Conservation (phyloP, 257 asterid genomes). For the Capsicum rhomboideum region DNA sequence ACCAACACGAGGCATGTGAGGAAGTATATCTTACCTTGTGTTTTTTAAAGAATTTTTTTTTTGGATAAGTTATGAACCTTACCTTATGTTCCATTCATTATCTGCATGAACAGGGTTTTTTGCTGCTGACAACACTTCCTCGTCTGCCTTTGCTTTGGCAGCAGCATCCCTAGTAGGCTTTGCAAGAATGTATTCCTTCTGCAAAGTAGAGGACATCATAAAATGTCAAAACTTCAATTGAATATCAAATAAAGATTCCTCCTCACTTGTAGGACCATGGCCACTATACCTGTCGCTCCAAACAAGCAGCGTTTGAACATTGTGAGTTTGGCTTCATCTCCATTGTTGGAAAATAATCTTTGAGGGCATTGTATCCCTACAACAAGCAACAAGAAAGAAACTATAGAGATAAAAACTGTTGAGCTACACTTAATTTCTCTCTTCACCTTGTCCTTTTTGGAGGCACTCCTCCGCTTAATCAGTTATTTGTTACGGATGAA, state of each 20-base stretch:
- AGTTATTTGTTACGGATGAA: not conserved
- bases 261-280: not conserved
- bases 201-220: slow-evolving; percentile 8
- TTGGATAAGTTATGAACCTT: not conserved
- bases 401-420: not conserved
- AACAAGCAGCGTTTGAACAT: slow-evolving; percentile 89
- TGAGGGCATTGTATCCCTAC: slow-evolving; percentile 95
- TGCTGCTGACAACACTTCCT: slow-evolving; percentile 33
- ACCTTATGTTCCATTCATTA: slow-evolving; percentile 98
- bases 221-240: not conserved
- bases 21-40: not conserved
- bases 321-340: slow-evolving; percentile 97
- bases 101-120: slow-evolving; percentile 68
- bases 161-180: slow-evolving; percentile 95
- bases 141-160: slow-evolving; percentile 62
- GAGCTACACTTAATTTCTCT: not conserved
- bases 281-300: slow-evolving; percentile 80
- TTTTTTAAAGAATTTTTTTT: not conserved
- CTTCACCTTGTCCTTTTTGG: not conserved
- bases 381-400: slow-evolving; percentile 10
- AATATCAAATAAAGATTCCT: not conserved
- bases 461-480: not conserved
- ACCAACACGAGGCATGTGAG: not conserved
- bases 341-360: slow-evolving; percentile 94
- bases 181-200: slow-evolving; percentile 67